Evolutionary conservation across 1,284 basidiomycete species (phyloP).

Genomic region (Boletus sp.): DNA sequence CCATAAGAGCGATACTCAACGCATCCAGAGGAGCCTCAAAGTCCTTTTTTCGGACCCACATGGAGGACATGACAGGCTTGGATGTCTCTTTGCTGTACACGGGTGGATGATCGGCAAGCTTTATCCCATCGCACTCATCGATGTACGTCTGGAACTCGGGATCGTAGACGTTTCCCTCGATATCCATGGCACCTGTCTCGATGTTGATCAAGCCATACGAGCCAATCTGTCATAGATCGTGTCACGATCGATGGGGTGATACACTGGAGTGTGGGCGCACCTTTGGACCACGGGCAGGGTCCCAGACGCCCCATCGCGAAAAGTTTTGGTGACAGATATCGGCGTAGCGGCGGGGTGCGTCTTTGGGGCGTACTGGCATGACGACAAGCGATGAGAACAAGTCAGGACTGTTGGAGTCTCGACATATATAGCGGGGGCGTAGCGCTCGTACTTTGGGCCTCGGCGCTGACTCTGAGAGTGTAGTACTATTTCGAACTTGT

Average conservation of each 20-base stretch:
- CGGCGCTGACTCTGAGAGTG: not conserved
- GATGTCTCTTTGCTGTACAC: not conserved
- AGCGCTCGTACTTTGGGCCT: not conserved
- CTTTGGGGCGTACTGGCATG: not conserved
- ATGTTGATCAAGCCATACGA: not conserved
- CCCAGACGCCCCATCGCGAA: not conserved
- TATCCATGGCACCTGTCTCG: not conserved
- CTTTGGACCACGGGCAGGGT: not conserved
- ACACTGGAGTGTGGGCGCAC: not conserved
- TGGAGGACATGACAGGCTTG: conserved; percentile 12
- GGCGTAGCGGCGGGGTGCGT: not conserved
- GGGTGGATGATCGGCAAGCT: not conserved
- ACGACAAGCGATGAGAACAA: not conserved
- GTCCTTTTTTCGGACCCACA: conserved; percentile 14
- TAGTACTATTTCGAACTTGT: too few relatives aligned
- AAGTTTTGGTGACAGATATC: not conserved
- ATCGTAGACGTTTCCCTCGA: not conserved
- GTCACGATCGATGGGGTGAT: not conserved
- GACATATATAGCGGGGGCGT: not conserved
- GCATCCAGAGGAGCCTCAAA: conserved; percentile 5
- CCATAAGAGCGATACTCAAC: not conserved
- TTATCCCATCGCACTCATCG: not conserved
- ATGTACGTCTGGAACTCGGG: not conserved
- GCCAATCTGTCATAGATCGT: not conserved
- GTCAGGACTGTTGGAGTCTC: not conserved